These are phyloP conservation scores for Arthromyces matolae DNA, from an alignment of 768 basidiomycete genomes.

Conservation along the genomic window DNA sequence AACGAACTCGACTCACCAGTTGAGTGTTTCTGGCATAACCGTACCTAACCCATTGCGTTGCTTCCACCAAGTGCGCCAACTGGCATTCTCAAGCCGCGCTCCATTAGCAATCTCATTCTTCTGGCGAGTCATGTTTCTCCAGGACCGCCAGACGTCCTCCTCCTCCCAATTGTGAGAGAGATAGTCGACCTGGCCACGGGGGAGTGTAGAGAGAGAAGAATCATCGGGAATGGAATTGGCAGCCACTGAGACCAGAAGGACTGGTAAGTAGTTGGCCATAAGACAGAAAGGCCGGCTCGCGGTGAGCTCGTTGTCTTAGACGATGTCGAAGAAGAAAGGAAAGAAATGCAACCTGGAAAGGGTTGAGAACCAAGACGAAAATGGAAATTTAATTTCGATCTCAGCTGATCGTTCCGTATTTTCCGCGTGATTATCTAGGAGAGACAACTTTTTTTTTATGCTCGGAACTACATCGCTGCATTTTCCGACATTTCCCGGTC, in stretches of 20 bases:
- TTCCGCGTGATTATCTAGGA: constrained; percentile 17
- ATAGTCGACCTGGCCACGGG: constrained; percentile 96
- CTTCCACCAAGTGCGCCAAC: constrained; percentile 99
- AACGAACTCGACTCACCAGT: constrained; percentile 65
- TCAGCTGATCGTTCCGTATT: constrained; percentile 19
- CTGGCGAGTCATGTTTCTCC: constrained; percentile 96
- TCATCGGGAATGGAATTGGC: constrained; percentile 67
- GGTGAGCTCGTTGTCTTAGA: constrained; percentile 11
- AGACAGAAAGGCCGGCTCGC: constrained; percentile 13
- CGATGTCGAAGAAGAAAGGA: constrained; percentile 10
- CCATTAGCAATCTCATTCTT: constrained; percentile 99
- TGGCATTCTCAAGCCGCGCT: constrained; percentile 91
- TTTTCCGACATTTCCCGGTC: not conserved
- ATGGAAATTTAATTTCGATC: constrained; percentile 14
- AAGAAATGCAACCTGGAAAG: constrained; percentile 4
- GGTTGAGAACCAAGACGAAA: constrained; percentile 6
- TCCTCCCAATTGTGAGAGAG: constrained; percentile 97
- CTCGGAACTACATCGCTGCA: constrained; percentile 6
- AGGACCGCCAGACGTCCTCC: constrained; percentile 98
- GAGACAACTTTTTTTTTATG: not conserved
- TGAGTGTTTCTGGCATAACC: constrained; percentile 93
- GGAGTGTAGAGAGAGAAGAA: constrained; percentile 75
- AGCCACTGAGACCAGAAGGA: constrained; percentile 61
- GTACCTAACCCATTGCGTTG: constrained; percentile 96
- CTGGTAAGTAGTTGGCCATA: constrained; percentile 70